phyloP scores from a whole-genome alignment of 2,329 filamentous ascomycete species.

The Coniochaeta prunicola region DNA sequence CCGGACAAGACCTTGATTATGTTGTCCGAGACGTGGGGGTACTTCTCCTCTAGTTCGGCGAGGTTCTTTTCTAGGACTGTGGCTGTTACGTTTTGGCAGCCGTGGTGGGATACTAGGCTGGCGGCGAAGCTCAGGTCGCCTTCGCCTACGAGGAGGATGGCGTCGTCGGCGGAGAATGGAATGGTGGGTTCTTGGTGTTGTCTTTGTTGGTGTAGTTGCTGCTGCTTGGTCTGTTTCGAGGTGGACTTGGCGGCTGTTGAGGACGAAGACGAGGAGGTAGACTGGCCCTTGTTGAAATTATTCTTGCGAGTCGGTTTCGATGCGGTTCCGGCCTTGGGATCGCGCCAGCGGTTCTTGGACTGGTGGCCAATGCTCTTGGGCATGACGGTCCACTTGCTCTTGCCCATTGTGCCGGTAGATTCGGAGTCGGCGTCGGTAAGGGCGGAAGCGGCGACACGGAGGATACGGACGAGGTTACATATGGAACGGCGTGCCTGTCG shows the following conservation, averaged over 20 bases:
- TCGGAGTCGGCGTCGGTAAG: not conserved
- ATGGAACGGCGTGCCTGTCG: too few species aligned
- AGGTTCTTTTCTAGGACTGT: slow-evolving; percentile 58
- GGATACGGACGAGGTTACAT: too few species aligned
- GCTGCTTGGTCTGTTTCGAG: not conserved
- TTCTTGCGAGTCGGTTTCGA: not conserved
- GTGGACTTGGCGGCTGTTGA: slow-evolving; percentile 1
- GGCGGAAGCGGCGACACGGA: too few species aligned
- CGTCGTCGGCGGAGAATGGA: slow-evolving; percentile 59
- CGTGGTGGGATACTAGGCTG: slow-evolving; percentile 58
- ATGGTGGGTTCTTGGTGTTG: slow-evolving; percentile 42
- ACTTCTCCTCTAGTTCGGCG: slow-evolving; percentile 60
- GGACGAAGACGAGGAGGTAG: not conserved
- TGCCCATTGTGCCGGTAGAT: not conserved
- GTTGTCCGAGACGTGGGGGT: slow-evolving; percentile 60
- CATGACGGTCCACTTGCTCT: not conserved
- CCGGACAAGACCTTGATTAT: slow-evolving; percentile 42
- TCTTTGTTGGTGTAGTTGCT: slow-evolving; percentile 7
- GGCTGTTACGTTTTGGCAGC: slow-evolving; percentile 58
- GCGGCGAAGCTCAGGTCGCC: slow-evolving; percentile 74
- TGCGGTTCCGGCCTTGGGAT: not conserved
- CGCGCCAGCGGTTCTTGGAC: not conserved
- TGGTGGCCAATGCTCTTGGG: not conserved
- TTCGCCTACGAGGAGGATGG: slow-evolving; percentile 72
- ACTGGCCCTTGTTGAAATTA: not conserved